phyloP scores from a whole-genome alignment of 2,329 filamentous ascomycete species.

The Cyphellophora europaea region DNA sequence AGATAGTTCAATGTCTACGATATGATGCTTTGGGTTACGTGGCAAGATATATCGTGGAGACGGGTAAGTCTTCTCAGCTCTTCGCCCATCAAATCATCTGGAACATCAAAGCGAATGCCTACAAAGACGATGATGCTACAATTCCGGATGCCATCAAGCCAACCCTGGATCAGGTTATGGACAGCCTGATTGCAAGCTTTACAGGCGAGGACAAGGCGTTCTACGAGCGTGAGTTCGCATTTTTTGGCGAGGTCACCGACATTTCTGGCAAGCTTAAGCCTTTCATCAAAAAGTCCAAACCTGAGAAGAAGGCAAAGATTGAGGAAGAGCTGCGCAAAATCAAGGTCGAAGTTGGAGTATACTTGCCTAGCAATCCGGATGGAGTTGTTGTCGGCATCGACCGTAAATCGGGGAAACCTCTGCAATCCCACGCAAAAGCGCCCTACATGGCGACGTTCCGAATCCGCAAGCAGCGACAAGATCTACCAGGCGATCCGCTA shows the following conservation, averaged over 20 bases:
- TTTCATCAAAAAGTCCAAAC: constrained; percentile 81
- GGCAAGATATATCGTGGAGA: constrained; percentile 92
- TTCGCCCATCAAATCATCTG: constrained; percentile 99
- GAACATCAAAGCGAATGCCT: constrained; percentile 99
- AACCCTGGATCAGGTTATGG: constrained; percentile 82
- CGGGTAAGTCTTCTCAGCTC: constrained; percentile 91
- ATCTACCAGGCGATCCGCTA: constrained; percentile 33
- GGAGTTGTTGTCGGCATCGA: constrained; percentile 97
- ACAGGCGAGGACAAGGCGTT: constrained; percentile 69
- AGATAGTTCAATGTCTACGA: constrained; percentile 89
- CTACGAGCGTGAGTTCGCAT: constrained; percentile 91
- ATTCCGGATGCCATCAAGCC: constrained; percentile 90
- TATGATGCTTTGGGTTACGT: constrained; percentile 93
- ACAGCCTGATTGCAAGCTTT: constrained; percentile 73
- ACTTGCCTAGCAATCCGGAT: constrained; percentile 93
- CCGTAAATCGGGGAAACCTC: constrained; percentile 90
- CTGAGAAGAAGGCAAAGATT: constrained; percentile 98
- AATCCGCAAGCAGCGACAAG: constrained; percentile 68
- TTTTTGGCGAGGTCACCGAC: constrained; percentile 92
- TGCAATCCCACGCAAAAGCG: constrained; percentile 96
- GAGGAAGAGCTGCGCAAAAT: constrained; percentile 97
- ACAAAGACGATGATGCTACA: constrained; percentile 88
- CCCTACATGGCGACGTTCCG: constrained; percentile 99
- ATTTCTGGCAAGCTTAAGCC: constrained; percentile 95
- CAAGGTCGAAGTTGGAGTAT: constrained; percentile 92